phyloP scores from a whole-genome alignment of 192 early-diverging fungal genomes.

The Coemansia furcata region DNA sequence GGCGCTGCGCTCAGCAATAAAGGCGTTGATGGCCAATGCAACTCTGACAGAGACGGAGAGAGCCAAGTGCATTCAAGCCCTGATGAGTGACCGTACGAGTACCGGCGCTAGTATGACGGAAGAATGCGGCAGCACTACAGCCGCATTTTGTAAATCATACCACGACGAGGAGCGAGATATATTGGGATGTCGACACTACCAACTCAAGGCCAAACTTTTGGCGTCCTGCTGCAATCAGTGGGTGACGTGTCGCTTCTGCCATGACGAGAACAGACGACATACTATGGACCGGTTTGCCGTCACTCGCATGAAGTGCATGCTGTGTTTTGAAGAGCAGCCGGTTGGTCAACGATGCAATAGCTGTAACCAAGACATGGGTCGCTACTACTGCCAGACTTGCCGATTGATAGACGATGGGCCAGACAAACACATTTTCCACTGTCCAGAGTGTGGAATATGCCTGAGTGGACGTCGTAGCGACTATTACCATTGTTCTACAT shows the following conservation, averaged over 20 bases:
- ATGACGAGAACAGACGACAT: constrained; percentile 67
- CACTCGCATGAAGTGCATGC: constrained; percentile 91
- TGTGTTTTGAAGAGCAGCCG: constrained; percentile 78
- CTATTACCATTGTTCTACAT: constrained; percentile 90
- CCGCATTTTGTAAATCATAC: constrained; percentile 9
- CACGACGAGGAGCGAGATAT: constrained; percentile 9
- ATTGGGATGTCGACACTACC: constrained; percentile 45
- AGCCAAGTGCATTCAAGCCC: background rate
- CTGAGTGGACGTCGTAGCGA: constrained; percentile 77
- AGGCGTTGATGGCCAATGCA: background rate
- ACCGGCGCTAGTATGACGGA: background rate
- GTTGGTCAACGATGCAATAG: constrained; percentile 66
- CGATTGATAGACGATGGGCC: constrained; percentile 89
- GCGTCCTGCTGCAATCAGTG: constrained; percentile 74
- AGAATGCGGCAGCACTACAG: background rate
- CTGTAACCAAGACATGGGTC: constrained; percentile 64
- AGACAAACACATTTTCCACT: constrained; percentile 87
- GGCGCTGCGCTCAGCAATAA: background rate
- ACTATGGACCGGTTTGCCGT: constrained; percentile 64
- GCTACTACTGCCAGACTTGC: constrained; percentile 86
- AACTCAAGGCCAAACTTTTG: constrained; percentile 41
- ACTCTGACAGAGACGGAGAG: background rate
- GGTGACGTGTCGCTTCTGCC: constrained; percentile 76
- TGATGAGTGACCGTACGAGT: background rate
- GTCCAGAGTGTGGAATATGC: constrained; percentile 90